Evolutionary conservation across 345 rosid genomes (phyloP).

Genomic region (Sisymbrium altissimum): DNA sequence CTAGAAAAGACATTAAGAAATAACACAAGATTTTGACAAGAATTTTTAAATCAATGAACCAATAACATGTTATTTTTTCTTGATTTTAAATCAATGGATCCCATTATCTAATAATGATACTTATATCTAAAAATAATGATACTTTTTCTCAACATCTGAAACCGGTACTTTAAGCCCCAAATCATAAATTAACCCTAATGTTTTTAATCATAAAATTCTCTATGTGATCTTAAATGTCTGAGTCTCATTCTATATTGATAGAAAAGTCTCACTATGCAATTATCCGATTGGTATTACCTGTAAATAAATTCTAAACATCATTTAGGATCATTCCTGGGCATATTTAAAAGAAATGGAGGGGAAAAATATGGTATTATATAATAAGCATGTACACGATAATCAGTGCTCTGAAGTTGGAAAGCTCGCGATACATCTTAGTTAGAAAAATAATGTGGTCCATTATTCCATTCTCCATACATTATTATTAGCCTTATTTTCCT

Average conservation of each 20-base stretch:
- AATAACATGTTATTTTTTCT: background rate
- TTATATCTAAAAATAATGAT: background rate
- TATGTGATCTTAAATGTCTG: no score
- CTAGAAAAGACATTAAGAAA: no score
- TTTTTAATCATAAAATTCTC: no score
- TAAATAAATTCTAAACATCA: background rate
- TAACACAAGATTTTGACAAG: no score
- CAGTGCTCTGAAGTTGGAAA: background rate
- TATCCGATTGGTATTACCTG: background rate
- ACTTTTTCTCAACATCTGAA: no score
- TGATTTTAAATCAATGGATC: background rate
- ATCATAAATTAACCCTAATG: background rate
- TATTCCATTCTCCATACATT: background rate
- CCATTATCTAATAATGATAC: background rate
- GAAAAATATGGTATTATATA: background rate
- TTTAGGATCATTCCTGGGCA: background rate
- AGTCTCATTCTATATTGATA: no score
- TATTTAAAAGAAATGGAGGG: background rate
- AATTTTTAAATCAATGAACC: background rate
- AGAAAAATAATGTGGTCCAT: background rate
- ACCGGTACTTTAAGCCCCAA: background rate
- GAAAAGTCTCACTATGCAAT: no score
- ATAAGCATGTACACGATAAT: background rate
- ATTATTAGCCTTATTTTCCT: background rate
- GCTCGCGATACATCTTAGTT: background rate